Percentiles rank a stretch among this genome's conserved stretches.
These are phyloP conservation scores for Phoma sp. DNA, from an alignment of 2,329 filamentous ascomycete species.

Conservation along the genomic window DNA sequence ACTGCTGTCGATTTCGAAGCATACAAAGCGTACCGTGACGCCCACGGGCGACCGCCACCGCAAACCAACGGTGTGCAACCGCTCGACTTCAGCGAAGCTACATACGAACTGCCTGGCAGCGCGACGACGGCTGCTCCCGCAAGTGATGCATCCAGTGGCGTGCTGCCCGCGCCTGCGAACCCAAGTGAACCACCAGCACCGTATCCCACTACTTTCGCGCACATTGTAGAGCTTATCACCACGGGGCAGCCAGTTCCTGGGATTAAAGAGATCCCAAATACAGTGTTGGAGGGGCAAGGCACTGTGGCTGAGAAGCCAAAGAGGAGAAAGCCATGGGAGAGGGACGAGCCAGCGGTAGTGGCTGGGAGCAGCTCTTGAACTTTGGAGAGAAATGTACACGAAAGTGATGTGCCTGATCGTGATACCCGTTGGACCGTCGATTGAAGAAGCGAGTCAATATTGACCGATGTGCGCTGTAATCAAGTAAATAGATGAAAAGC, in stretches of 20 bases:
- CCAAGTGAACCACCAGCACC: constrained; percentile 59
- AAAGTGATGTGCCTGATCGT: neutral
- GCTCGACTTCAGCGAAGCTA: constrained; percentile 11
- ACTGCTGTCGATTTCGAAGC: constrained; percentile 66
- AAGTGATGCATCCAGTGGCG: constrained; percentile 20
- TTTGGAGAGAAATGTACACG: neutral
- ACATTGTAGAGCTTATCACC: constrained; percentile 85
- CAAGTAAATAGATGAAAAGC: no score
- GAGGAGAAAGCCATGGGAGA: constrained; percentile 82
- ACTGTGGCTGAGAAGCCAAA: constrained; percentile 59
- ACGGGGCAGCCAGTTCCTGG: constrained; percentile 83
- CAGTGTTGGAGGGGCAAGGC: constrained; percentile 73
- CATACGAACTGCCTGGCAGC: neutral
- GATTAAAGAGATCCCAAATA: constrained; percentile 85
- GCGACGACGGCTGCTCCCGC: neutral
- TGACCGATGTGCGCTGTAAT: neutral
- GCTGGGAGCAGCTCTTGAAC: neutral
- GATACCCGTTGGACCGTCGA: neutral
- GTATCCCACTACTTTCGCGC: constrained; percentile 82
- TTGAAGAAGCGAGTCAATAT: neutral
- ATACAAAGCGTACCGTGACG: constrained; percentile 69
- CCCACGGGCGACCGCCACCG: constrained; percentile 31
- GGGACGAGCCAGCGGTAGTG: constrained; percentile 46
- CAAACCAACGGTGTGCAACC: constrained; percentile 24
- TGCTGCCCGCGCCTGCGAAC: constrained; percentile 32